These are phyloP conservation scores for Nitzschia sp. DNA, from an alignment of 108 stramenopile species.

Conservation along the genomic window DNA sequence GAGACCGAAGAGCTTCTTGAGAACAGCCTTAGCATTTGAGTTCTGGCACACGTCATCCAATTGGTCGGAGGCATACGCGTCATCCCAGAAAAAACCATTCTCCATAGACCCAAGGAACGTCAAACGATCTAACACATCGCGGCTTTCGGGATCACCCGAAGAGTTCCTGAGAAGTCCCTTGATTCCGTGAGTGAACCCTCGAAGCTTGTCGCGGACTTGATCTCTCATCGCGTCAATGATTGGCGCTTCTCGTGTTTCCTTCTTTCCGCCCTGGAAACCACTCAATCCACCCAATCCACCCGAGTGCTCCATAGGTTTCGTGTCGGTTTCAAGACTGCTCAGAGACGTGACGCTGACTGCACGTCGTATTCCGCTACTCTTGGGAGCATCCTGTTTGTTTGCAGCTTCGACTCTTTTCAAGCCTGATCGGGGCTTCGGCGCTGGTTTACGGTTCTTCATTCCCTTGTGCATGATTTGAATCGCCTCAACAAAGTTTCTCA, in stretches of 20 bases:
- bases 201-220: conserved; percentile 86
- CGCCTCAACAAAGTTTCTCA: conserved; percentile 61
- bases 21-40: conserved; percentile 67
- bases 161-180: conserved; percentile 77
- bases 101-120: conserved; percentile 89
- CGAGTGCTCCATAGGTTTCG: conserved; percentile 28
- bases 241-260: conserved; percentile 39
- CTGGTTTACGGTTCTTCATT: conserved; percentile 73
- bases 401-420: conserved; percentile 25
- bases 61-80: conserved; percentile 89
- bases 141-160: conserved; percentile 49
- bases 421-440: conserved; percentile 43
- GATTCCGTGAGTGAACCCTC: conserved; percentile 72
- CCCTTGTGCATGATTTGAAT: conserved; percentile 76
- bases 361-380: conserved; percentile 50
- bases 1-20: conserved; percentile 92
- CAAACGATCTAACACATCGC: conserved; percentile 81
- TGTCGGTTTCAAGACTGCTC: conserved; percentile 41
- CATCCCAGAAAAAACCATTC: conserved; percentile 97
- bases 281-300: too few species aligned
- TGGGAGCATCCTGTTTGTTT: conserved; percentile 7
- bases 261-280: conserved; percentile 16
- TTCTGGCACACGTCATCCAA: conserved; percentile 85
- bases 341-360: conserved; percentile 73
- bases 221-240: conserved; percentile 91